Percentiles rank a stretch among this genome's conserved stretches.
Evolutionary conservation across 2,329 filamentous ascomycete genomes (phyloP).

Genomic region (Hypomyces rosellus): DNA sequence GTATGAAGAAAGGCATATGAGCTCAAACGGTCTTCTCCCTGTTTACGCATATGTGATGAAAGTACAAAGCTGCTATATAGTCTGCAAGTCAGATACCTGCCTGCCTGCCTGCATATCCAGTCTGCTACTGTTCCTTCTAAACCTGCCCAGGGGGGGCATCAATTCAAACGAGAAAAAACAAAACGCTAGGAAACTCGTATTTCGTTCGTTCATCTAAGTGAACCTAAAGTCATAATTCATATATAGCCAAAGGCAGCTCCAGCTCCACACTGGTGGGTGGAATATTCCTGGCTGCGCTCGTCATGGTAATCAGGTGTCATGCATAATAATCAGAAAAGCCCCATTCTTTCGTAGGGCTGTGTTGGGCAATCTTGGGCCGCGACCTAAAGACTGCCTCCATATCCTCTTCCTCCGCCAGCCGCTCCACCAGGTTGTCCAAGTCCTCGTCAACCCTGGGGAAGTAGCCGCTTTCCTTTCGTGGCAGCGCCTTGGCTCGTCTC

Average conservation of each 20-base stretch:
- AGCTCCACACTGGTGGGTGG: neutral
- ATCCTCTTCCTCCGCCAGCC: slow-evolving; percentile 66
- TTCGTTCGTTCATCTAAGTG: neutral
- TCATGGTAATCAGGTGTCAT: slow-evolving; percentile 10
- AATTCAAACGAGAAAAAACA: neutral
- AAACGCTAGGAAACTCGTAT: neutral
- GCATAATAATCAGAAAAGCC: slow-evolving; percentile 16
- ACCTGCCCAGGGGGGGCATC: too few relatives aligned
- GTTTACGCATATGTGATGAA: too few relatives aligned
- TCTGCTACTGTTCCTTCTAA: too few relatives aligned
- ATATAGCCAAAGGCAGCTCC: neutral
- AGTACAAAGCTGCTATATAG: too few relatives aligned
- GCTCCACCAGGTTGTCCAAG: slow-evolving; percentile 51
- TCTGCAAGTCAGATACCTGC: too few relatives aligned
- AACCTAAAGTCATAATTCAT: neutral
- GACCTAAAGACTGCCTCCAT: slow-evolving; percentile 82
- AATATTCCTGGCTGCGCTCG: slow-evolving; percentile 8
- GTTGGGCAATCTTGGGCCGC: slow-evolving; percentile 70
- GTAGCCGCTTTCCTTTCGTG: slow-evolving; percentile 36
- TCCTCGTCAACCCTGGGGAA: slow-evolving; percentile 46
- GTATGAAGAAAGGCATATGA: slow-evolving; percentile 10
- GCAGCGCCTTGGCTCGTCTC: slow-evolving; percentile 36
- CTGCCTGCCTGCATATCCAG: too few relatives aligned
- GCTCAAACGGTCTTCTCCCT: too few relatives aligned
- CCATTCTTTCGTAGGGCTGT: slow-evolving; percentile 43